phyloP scores from a whole-genome alignment of 805 yeast species.

The Myxozyma melibiosi region DNA sequence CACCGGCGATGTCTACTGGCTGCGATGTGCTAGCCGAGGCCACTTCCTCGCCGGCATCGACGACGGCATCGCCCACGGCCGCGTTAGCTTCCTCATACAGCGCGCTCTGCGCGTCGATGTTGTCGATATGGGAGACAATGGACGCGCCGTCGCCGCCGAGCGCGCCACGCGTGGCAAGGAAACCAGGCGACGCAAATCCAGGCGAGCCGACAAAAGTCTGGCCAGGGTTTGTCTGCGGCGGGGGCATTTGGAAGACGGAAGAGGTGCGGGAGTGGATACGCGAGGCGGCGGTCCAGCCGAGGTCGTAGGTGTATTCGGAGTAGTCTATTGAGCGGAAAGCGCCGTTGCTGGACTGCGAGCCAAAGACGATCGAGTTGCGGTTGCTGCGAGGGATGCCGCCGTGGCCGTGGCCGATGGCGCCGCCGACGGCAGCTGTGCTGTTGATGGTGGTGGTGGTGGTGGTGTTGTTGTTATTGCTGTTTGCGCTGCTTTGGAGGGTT shows the following conservation, averaged over 20 bases:
- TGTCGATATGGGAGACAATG: conserved; percentile 8
- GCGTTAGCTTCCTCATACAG: not conserved
- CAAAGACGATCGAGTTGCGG: conserved; percentile 7
- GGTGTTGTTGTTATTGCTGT: not conserved
- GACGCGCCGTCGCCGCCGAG: conserved; percentile 12
- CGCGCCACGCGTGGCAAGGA: conserved; percentile 14
- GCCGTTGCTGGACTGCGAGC: conserved; percentile 9
- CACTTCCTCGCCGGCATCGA: not conserved
- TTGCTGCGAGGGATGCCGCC: conserved; percentile 12
- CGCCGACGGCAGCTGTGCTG: not conserved
- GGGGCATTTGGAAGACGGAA: conserved; percentile 14
- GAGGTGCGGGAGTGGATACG: conserved; percentile 32
- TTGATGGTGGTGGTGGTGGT: conserved; percentile 3
- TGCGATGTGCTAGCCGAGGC: not conserved
- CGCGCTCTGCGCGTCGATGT: conserved; percentile 5
- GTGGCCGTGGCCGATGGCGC: not conserved
- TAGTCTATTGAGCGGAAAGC: conserved; percentile 23
- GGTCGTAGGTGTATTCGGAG: conserved; percentile 32
- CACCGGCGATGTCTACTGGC: not conserved
- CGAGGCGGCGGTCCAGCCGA: conserved; percentile 34
- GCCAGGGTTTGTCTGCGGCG: not conserved
- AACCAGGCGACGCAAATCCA: conserved; percentile 27
- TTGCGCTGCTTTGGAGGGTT: not conserved
- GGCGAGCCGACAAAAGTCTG: conserved; percentile 12
- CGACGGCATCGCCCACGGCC: not conserved